phyloP scores from a whole-genome alignment of 768 basidiomycete genomes.

The Trametes cingulata region DNA sequence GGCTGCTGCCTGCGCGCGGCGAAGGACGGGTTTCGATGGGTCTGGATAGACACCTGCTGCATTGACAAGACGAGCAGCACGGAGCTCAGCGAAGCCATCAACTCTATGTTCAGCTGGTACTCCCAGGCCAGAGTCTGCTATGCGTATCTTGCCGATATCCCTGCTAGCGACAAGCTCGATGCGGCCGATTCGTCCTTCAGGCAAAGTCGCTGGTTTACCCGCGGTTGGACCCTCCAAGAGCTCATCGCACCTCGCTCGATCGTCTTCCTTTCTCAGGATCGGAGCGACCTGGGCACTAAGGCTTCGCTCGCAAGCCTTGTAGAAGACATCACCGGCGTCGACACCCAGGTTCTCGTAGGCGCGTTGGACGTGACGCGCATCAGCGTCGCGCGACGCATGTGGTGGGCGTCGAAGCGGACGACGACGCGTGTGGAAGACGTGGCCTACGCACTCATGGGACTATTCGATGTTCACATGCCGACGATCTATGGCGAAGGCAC shows the following conservation, averaged over 20 bases:
- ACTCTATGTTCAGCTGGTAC: neutral
- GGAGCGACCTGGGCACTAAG: constrained; percentile 2
- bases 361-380: neutral
- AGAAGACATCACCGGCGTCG: neutral
- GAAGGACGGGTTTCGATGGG: neutral
- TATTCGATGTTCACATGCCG: constrained; percentile 6
- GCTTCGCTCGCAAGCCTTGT: neutral
- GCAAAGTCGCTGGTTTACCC: neutral
- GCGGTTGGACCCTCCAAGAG: neutral
- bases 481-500: constrained; percentile 2
- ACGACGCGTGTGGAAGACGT: constrained; percentile 4
- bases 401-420: neutral
- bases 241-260: constrained; percentile 3
- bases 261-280: constrained; percentile 1
- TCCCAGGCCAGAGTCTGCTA: neutral
- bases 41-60: neutral
- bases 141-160: constrained; percentile 1
- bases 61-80: neutral
- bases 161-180: neutral
- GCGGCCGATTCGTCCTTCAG: neutral
- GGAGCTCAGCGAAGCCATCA: neutral
- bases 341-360: neutral
- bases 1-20: neutral
- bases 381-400: neutral
- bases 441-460: constrained; percentile 8